Evolutionary conservation across 2,329 filamentous ascomycete species (phyloP).

Genomic region (Alternaria metachromatica): DNA sequence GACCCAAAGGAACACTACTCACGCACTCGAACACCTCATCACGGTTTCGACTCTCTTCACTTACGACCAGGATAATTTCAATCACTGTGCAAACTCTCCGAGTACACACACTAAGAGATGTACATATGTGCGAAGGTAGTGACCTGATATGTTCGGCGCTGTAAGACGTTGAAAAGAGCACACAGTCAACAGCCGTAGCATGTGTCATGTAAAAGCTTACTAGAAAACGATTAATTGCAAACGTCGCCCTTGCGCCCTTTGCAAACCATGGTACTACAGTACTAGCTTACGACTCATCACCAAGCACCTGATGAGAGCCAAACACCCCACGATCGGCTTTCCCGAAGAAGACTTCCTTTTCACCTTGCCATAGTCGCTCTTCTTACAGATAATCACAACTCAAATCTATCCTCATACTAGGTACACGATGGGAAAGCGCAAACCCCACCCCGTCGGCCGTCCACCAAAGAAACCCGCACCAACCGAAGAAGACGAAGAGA

Average conservation of each 20-base stretch:
- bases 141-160: neutral
- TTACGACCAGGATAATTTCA: neutral
- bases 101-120: neutral
- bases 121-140: neutral
- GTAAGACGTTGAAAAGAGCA: accelerated
- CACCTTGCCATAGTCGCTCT: too few relatives aligned
- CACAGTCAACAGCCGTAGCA: neutral
- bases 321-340: too few relatives aligned
- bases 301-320: neutral
- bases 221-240: accelerated
- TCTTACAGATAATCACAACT: too few relatives aligned
- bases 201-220: accelerated
- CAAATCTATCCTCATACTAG: too few relatives aligned
- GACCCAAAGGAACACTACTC: neutral
- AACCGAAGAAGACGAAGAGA: neutral
- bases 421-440: neutral
- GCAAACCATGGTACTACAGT: neutral
- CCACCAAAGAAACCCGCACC: neutral
- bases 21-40: neutral
- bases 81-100: neutral
- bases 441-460: neutral
- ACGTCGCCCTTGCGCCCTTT: neutral
- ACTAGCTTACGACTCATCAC: neutral
- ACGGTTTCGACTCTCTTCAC: neutral
- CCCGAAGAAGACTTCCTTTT: neutral